Base-by-base conservation (phyloP, 768 basidiomycete species). In the Rhodotorula kratochvilovae region DNA sequence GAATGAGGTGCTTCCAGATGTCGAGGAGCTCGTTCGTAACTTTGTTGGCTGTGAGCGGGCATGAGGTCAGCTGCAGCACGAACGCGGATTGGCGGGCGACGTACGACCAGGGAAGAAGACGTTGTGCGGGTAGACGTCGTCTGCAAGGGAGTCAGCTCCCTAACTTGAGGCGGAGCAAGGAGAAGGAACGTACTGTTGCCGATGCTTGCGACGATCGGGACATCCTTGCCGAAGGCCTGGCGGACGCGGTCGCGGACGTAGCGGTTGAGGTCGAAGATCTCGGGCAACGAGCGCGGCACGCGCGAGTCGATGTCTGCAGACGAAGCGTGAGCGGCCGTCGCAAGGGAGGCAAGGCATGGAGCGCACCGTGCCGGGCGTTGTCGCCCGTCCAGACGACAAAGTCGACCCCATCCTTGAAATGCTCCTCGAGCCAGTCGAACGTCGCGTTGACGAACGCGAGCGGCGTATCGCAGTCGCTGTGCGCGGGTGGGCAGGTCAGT, bases 371-470 rank as follows among this genome's bases (percentile, higher is more conserved):
- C 77, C 81, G 79, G 2, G 83, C 83, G 69, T 81, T 82, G 70
- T 84, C 72, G 57, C 29, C 82, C 85, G 76, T 77, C 89, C 90
- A 93, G 46, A 96, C 83, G 43, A 96, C 91, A 79, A 94, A 96
- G 78, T 96, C 92, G 50, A 96, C 85, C 76, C 93, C 87, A 69
- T 86, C 83, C 53, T 87, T 85, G 91, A 90, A 93, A 71, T 90
- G 84, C 74, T 87, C 84, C 62, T 88, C 87, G 65, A 94, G 80
- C 82, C 84, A 90, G 73, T 92, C 88, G 61, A 96, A 84, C 17
- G 92, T 92, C 50, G 85, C 84, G 79, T 96, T 90, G 43, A 89
- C 86, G n/a, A 94, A 84, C 21, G 82, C 81, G 56, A 90, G 81
- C 0, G 92, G 91, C 25, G 92, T 85, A 80, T 96, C 92, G 76